Evolutionary conservation across 1,284 basidiomycete genomes (phyloP).

Genomic region (Moesziomyces sp.): DNA sequence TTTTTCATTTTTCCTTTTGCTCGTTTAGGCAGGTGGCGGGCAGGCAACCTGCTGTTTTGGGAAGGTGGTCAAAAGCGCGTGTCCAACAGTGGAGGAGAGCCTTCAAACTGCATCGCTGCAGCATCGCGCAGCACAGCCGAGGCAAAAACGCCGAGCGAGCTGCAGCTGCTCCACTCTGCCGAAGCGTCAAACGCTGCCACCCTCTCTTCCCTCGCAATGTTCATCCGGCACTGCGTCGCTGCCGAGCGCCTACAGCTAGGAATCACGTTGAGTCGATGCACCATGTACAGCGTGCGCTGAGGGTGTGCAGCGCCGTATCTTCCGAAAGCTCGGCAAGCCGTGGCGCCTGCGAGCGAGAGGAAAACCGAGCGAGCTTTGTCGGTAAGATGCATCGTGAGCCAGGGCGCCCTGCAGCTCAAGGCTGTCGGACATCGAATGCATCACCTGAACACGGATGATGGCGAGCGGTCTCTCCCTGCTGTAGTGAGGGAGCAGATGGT

Average conservation of each 20-base stretch:
- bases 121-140: slow-evolving; percentile 12
- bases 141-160: slow-evolving; percentile 18
- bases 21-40: too few relatives aligned
- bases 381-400: not conserved
- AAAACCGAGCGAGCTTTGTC: not conserved
- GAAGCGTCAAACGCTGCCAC: not conserved
- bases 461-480: not conserved
- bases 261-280: not conserved
- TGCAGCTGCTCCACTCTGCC: slow-evolving; percentile 6
- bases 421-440: not conserved
- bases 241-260: slow-evolving; percentile 4
- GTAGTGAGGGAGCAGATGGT: not conserved
- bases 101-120: not conserved
- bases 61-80: slow-evolving; percentile 12
- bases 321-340: not conserved
- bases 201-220: not conserved
- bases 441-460: not conserved
- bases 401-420: not conserved
- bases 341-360: not conserved
- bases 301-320: not conserved
- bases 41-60: slow-evolving; percentile 9
- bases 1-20: not conserved
- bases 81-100: slow-evolving; percentile 13
- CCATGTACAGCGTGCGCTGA: not conserved
- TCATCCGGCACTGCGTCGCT: too few relatives aligned